phyloP scores from a whole-genome alignment of 345 rosid species.

The Eucalyptus sp. region DNA sequence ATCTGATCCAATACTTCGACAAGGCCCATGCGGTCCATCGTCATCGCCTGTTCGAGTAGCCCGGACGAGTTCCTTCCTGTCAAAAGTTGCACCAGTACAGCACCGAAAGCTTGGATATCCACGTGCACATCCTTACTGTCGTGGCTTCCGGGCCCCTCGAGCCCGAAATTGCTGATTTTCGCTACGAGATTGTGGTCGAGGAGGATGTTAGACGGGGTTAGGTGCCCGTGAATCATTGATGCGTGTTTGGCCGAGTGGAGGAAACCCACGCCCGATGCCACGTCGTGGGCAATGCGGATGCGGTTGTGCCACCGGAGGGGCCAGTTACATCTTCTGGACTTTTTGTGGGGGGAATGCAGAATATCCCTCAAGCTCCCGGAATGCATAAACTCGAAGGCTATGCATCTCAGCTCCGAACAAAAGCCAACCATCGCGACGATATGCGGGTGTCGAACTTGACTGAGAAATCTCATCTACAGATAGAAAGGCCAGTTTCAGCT shows the following conservation, averaged over 20 bases:
- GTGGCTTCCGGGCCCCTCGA: not conserved
- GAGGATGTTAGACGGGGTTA: conserved; percentile 43
- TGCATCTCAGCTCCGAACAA: conserved; percentile 42
- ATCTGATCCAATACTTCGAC: conserved; percentile 28
- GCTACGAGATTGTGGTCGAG: conserved; percentile 61
- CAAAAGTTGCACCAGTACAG: conserved; percentile 43
- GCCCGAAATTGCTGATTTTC: conserved; percentile 29
- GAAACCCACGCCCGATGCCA: conserved; percentile 36
- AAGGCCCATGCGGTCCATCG: conserved; percentile 19
- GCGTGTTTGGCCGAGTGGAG: conserved; percentile 46
- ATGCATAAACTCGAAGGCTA: conserved; percentile 69
- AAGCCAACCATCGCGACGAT: conserved; percentile 54
- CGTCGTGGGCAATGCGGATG: conserved; percentile 52
- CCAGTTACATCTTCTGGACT: conserved; percentile 7
- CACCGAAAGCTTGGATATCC: conserved; percentile 54
- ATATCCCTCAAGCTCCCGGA: conserved; percentile 52
- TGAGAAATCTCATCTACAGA: conserved; percentile 31
- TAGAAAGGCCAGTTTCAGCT: not conserved
- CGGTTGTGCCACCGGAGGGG: conserved; percentile 43
- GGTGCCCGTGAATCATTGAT: conserved; percentile 44
- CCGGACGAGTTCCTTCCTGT: conserved; percentile 49
- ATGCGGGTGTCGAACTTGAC: conserved; percentile 50
- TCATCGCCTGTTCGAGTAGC: conserved; percentile 20
- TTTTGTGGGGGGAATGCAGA: conserved; percentile 26
- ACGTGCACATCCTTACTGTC: conserved; percentile 8